Conservation (phyloP, 2,329 filamentous ascomycete genomes). For the Ceratocystis harringtonii region DNA sequence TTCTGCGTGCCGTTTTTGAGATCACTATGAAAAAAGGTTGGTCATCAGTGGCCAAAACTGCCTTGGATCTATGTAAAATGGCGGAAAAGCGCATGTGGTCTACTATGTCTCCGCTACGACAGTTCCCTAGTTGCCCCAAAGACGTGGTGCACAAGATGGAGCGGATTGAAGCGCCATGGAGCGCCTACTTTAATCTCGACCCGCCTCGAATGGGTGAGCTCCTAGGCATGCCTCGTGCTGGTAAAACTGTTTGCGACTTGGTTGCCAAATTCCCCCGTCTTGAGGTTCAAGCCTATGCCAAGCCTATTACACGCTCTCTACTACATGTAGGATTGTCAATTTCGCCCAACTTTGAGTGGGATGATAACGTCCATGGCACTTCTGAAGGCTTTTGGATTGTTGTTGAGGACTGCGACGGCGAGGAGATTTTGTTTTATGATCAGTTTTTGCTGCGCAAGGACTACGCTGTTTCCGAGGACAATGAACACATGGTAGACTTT, state of each 20-base stretch:
- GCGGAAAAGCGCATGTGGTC: constrained; percentile 99
- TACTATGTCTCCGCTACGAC: constrained; percentile 88
- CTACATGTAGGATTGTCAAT: constrained; percentile 80
- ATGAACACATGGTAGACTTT: constrained; percentile 90
- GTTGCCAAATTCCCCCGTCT: constrained; percentile 87
- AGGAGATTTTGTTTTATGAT: constrained; percentile 89
- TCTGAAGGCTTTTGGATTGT: constrained; percentile 95
- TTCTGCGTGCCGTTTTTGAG: constrained; percentile 88
- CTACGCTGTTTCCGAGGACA: constrained; percentile 70
- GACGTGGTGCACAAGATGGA: constrained; percentile 89
- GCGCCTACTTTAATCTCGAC: constrained; percentile 88
- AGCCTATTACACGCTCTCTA: constrained; percentile 89
- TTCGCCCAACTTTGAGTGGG: constrained; percentile 91
- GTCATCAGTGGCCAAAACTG: constrained; percentile 82
- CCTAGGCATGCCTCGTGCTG: constrained; percentile 76
- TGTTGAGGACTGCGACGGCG: constrained; percentile 92
- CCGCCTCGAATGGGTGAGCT: constrained; percentile 93
- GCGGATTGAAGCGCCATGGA: constrained; percentile 86
- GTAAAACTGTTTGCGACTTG: constrained; percentile 67
- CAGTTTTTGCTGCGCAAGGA: constrained; percentile 84
- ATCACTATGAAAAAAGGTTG: constrained; percentile 96
- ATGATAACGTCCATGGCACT: constrained; percentile 70
- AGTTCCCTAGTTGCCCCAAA: constrained; percentile 67
- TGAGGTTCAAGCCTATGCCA: constrained; percentile 83
- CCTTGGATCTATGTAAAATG: constrained; percentile 94